Conservation (phyloP, 2,329 filamentous ascomycete species). For the Rugonectria rugulosa region DNA sequence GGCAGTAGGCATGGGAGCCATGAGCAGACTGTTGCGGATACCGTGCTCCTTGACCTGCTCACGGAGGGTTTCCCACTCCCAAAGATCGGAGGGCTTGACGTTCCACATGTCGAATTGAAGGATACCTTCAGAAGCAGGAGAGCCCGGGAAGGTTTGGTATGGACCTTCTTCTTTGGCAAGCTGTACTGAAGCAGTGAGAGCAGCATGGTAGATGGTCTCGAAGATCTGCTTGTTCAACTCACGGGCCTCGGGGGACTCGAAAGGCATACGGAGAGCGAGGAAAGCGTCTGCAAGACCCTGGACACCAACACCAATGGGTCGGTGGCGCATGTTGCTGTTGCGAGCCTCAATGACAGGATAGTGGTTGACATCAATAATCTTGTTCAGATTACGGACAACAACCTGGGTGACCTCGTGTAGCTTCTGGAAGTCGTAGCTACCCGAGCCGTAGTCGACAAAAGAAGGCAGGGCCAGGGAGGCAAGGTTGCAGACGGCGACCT, state of each 20-base stretch:
- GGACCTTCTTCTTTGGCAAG: slow-evolving; percentile 83
- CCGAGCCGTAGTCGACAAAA: slow-evolving; percentile 85
- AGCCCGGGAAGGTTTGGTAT: slow-evolving; percentile 92
- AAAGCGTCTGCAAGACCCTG: slow-evolving; percentile 98
- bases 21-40: slow-evolving; percentile 91
- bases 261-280: slow-evolving; percentile 94
- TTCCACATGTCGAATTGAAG: slow-evolving; percentile 99
- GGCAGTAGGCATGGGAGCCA: slow-evolving; percentile 98
- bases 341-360: slow-evolving; percentile 95
- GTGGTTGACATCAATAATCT: slow-evolving; percentile 97
- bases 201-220: slow-evolving; percentile 98
- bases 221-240: slow-evolving; percentile 98
- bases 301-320: slow-evolving; percentile 95
- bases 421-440: slow-evolving; percentile 94
- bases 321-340: slow-evolving; percentile 97
- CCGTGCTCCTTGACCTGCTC: slow-evolving; percentile 91
- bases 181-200: slow-evolving; percentile 86
- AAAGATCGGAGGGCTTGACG: slow-evolving; percentile 89
- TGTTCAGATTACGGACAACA: slow-evolving; percentile 94
- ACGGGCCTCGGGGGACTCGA: slow-evolving; percentile 93
- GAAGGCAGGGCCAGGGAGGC: slow-evolving; percentile 92
- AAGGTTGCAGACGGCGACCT: slow-evolving; percentile 98
- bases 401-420: slow-evolving; percentile 94
- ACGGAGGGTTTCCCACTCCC: slow-evolving; percentile 94
- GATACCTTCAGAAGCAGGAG: slow-evolving; percentile 91